phyloP scores from a whole-genome alignment of 768 basidiomycete genomes.

The Hirschioporus abietinus region DNA sequence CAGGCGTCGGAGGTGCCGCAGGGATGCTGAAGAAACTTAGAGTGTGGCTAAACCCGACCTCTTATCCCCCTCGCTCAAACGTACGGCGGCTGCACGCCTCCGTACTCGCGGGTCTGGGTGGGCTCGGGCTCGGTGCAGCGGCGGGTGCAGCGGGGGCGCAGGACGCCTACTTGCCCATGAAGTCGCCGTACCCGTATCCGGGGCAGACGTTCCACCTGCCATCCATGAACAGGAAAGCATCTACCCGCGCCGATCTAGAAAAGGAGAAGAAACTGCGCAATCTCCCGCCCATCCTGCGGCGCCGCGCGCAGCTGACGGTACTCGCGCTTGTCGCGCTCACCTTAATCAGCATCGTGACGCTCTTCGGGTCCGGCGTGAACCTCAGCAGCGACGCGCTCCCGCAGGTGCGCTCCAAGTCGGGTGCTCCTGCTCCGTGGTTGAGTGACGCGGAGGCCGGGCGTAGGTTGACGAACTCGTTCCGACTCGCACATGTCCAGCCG shows the following conservation, averaged over 20 bases:
- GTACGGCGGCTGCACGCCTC: neutral
- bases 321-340: neutral
- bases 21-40: neutral
- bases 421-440: neutral
- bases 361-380: neutral
- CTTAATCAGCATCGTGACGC: neutral
- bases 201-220: neutral
- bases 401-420: neutral
- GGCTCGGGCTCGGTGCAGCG: neutral
- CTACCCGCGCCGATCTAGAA: neutral
- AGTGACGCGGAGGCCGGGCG: neutral
- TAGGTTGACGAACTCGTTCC: neutral
- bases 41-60: neutral
- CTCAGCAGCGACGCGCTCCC: neutral
- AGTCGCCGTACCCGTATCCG: neutral
- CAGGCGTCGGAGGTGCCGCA: too few relatives aligned
- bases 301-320: neutral
- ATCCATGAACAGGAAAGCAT: neutral
- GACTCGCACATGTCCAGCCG: neutral
- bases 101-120: neutral
- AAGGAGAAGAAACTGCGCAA: neutral
- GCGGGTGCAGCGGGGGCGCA: neutral
- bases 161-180: neutral
- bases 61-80: neutral
- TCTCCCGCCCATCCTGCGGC: neutral